phyloP scores from a whole-genome alignment of 2,329 filamentous ascomycete species.

The Aspergillus ruber region DNA sequence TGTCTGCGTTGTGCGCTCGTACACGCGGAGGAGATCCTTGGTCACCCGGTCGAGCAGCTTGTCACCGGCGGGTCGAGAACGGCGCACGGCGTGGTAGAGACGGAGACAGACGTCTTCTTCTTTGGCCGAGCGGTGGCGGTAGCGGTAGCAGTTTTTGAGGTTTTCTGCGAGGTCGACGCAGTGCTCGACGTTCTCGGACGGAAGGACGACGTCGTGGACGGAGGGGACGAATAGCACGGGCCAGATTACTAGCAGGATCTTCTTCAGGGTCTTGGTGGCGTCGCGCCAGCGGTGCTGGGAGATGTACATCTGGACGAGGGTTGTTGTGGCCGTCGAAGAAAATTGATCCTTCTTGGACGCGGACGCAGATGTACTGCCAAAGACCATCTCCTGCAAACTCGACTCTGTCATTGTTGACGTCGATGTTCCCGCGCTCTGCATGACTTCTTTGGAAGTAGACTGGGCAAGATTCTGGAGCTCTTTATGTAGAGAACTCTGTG shows the following conservation, averaged over 20 bases:
- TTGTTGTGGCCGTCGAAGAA: slow-evolving; percentile 37
- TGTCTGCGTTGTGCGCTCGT: slow-evolving; percentile 23
- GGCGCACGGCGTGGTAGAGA: slow-evolving; percentile 29
- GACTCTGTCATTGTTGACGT: slow-evolving; percentile 36
- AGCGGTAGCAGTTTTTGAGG: slow-evolving; percentile 42
- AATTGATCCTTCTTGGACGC: slow-evolving; percentile 34
- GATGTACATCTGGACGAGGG: slow-evolving; percentile 37
- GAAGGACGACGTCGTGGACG: slow-evolving; percentile 40
- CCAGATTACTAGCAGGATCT: slow-evolving; percentile 42
- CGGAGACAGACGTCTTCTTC: slow-evolving; percentile 33
- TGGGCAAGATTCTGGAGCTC: slow-evolving; percentile 41
- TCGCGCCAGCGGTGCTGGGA: slow-evolving; percentile 44
- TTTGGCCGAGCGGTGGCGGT: slow-evolving; percentile 28
- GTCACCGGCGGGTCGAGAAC: slow-evolving; percentile 23
- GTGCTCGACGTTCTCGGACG: slow-evolving; percentile 38
- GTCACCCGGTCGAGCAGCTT: slow-evolving; percentile 24
- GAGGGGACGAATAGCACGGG: slow-evolving; percentile 41
- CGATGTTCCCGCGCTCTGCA: slow-evolving; percentile 32
- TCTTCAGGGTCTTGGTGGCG: slow-evolving; percentile 41
- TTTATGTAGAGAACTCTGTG: slow-evolving; percentile 27
- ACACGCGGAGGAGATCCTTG: slow-evolving; percentile 23
- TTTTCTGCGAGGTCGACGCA: slow-evolving; percentile 43
- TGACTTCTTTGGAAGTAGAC: slow-evolving; percentile 38
- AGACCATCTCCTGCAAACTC: slow-evolving; percentile 39
- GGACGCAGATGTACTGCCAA: slow-evolving; percentile 30